Conservation (phyloP, 768 basidiomycete species). For the Nidularia pulvinata region DNA sequence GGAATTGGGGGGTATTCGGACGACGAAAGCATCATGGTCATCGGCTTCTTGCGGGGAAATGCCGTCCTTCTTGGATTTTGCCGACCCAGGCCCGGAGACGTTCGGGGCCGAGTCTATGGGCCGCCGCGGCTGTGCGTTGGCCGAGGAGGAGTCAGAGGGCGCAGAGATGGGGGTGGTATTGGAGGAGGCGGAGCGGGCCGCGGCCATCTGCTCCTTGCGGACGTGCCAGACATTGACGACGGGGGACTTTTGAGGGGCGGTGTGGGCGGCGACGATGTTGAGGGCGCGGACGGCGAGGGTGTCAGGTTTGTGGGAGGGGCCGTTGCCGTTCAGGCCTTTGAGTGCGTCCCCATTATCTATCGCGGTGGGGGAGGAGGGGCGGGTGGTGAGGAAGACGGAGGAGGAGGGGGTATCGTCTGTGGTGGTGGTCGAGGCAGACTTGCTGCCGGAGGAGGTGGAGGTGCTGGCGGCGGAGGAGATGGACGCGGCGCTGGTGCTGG, state of each 20-base stretch:
- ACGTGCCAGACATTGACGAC: constrained; percentile 25
- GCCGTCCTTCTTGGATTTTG: not conserved
- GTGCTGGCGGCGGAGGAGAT: constrained; percentile 4
- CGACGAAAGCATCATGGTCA: constrained; percentile 42
- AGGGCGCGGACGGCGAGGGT: constrained; percentile 14
- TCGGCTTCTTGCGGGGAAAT: not conserved
- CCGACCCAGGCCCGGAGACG: not conserved
- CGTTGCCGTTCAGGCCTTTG: no score
- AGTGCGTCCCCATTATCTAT: no score
- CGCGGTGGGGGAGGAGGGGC: no score
- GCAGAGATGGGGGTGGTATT: not conserved
- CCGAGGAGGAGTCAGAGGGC: not conserved
- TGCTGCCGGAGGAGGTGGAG: constrained; percentile 8
- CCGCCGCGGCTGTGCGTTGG: not conserved
- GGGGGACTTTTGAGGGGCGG: constrained; percentile 11
- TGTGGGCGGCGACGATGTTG: constrained; percentile 12
- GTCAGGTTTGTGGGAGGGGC: not conserved
- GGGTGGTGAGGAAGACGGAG: not conserved
- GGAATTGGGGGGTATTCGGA: constrained; percentile 28
- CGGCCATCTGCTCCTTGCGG: constrained; percentile 22
- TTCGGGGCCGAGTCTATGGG: not conserved
- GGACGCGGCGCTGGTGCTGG: not conserved
- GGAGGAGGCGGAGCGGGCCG: constrained; percentile 12
- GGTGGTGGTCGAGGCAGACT: constrained; percentile 10
- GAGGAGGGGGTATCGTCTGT: constrained; percentile 12